phyloP scores from a whole-genome alignment of 2,329 filamentous ascomycete species.

The Corinectria fuckeliana region DNA sequence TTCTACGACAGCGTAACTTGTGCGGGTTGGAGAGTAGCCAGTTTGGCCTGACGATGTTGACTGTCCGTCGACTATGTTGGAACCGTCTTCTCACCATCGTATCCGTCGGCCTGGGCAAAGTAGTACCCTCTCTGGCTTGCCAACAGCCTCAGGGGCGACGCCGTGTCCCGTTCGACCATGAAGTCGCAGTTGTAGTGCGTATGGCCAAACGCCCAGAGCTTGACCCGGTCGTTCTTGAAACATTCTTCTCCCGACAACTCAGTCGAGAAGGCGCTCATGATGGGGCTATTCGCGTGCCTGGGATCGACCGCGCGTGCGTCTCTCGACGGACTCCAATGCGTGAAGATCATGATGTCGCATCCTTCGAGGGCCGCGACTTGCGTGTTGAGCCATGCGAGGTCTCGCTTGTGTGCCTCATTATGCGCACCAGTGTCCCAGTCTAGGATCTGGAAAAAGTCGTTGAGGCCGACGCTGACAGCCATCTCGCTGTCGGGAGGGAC shows the following conservation, averaged over 20 bases:
- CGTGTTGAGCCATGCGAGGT: slow-evolving; percentile 53
- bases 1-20: no score
- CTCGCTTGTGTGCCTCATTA: slow-evolving; percentile 45
- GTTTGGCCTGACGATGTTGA: no score
- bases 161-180: slow-evolving; percentile 5
- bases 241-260: slow-evolving; percentile 46
- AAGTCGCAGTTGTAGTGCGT: slow-evolving; percentile 56
- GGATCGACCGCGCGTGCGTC: no score
- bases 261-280: slow-evolving; percentile 46
- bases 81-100: slow-evolving; percentile 40
- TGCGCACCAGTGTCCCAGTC: slow-evolving; percentile 49
- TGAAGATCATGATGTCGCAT: no score
- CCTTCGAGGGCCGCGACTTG: slow-evolving; percentile 40
- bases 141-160: slow-evolving; percentile 41
- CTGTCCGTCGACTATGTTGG: no score
- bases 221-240: slow-evolving; percentile 45
- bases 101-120: slow-evolving; percentile 46
- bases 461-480: slow-evolving; percentile 51
- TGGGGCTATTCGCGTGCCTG: no score
- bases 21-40: no score
- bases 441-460: slow-evolving; percentile 58
- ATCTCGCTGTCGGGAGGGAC: slow-evolving; percentile 47
- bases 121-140: slow-evolving; percentile 51
- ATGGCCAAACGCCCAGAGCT: slow-evolving; percentile 56
- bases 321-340: no score